Evolutionary conservation across 768 basidiomycete genomes (phyloP).

Genomic region (Amanita pallidorosea): DNA sequence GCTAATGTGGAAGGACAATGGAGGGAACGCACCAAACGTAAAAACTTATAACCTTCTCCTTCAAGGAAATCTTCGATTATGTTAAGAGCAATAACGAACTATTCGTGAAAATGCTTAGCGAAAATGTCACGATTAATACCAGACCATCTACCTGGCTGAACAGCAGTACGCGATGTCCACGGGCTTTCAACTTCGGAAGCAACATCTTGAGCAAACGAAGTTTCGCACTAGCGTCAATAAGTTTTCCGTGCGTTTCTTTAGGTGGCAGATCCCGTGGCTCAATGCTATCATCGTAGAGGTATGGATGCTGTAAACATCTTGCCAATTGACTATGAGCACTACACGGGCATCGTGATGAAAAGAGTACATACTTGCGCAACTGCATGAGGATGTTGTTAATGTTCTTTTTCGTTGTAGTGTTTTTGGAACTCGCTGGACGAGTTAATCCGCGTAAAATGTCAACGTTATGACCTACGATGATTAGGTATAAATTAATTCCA

Average conservation of each 20-base stretch:
- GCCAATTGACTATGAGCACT: conserved; percentile 1
- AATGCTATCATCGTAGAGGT: conserved; percentile 70
- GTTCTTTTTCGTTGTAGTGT: conserved; percentile 34
- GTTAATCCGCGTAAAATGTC: conserved; percentile 54
- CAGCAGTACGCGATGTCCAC: conserved; percentile 80
- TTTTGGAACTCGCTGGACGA: conserved; percentile 25
- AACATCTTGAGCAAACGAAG: conserved; percentile 65
- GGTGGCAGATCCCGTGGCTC: conserved; percentile 55
- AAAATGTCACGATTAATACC: background rate
- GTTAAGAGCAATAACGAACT: conserved; percentile 86
- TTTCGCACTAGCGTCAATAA: conserved; percentile 83
- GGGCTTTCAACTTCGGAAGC: conserved; percentile 73
- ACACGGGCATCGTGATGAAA: background rate
- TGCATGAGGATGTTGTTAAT: conserved; percentile 86
- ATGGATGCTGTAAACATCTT: conserved; percentile 88
- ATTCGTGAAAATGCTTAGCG: conserved; percentile 3
- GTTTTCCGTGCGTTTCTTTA: conserved; percentile 60
- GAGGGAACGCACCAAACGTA: conserved; percentile 48
- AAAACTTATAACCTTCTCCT: conserved; percentile 72
- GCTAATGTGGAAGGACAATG: background rate
- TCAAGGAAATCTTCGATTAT: conserved; percentile 81
- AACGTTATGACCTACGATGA: conserved; percentile 53
- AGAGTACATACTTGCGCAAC: conserved; percentile 56
- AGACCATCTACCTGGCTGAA: conserved; percentile 68
- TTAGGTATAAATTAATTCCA: conserved; percentile 4